Percentiles rank a stretch among this genome's conserved stretches.
Conservation (phyloP, 2,329 filamentous ascomycete genomes). For the Nakataea oryzae region DNA sequence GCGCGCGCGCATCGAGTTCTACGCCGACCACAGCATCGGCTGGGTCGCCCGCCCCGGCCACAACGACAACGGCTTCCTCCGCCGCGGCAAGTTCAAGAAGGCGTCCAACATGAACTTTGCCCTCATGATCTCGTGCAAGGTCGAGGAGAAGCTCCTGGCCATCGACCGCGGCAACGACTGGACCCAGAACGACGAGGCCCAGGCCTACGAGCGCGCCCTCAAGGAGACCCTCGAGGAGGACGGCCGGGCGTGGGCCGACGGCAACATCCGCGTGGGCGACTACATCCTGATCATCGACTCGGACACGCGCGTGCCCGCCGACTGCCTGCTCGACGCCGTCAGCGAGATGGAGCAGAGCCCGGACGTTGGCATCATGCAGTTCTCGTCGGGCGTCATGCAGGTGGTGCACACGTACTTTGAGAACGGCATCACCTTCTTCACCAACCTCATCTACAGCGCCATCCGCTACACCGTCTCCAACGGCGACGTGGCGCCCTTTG, state of each 20-base stretch:
- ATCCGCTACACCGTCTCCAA: conserved; percentile 70
- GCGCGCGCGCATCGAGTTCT: conserved; percentile 54
- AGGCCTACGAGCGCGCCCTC: conserved; percentile 55
- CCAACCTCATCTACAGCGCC: conserved; percentile 65
- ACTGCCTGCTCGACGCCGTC: conserved; percentile 69
- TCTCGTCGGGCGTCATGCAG: conserved; percentile 70
- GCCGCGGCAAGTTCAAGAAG: conserved; percentile 59
- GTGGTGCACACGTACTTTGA: conserved; percentile 66
- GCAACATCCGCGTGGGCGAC: conserved; percentile 77
- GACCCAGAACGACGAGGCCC: conserved; percentile 58
- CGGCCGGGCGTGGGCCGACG: conserved; percentile 68
- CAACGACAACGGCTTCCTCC: conserved; percentile 50
- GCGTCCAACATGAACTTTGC: conserved; percentile 66
- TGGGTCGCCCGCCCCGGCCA: conserved; percentile 59
- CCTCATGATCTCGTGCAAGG: conserved; percentile 56
- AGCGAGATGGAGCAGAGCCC: conserved; percentile 75
- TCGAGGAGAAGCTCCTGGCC: conserved; percentile 56
- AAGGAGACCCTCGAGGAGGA: conserved; percentile 57
- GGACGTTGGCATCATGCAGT: conserved; percentile 70
- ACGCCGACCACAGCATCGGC: conserved; percentile 58
- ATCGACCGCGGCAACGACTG: conserved; percentile 49
- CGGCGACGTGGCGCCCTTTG: conserved; percentile 68
- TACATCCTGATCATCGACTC: conserved; percentile 74
- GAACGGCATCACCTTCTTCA: conserved; percentile 61
- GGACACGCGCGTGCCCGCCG: conserved; percentile 66